Conservation (phyloP, 2,329 filamentous ascomycete genomes). For the Stachybotrys echinatus region DNA sequence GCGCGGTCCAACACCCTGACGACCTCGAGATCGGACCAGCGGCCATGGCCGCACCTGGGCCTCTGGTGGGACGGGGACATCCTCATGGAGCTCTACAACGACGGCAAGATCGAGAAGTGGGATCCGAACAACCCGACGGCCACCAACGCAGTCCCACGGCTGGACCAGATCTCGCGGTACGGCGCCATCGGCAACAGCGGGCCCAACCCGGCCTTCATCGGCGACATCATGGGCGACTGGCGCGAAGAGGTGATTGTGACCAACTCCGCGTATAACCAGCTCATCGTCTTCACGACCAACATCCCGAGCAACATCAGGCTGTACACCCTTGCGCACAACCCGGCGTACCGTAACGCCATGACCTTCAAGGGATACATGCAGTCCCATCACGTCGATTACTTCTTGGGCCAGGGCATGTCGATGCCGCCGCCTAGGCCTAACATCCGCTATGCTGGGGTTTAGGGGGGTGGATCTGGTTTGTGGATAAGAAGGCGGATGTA, state of each 20-base stretch:
- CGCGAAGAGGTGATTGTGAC: slow-evolving; percentile 14
- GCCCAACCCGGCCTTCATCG: slow-evolving; percentile 10
- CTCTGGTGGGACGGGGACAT: slow-evolving; percentile 11
- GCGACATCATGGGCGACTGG: slow-evolving; percentile 15
- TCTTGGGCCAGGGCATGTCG: slow-evolving; percentile 11
- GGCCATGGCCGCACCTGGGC: slow-evolving; percentile 10
- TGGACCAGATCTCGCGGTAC: slow-evolving; percentile 3
- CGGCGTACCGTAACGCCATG: slow-evolving; percentile 16
- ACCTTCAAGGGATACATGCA: slow-evolving; percentile 17
- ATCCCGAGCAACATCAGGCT: slow-evolving; percentile 10
- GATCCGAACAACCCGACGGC: slow-evolving; percentile 3
- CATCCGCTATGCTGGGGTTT: slow-evolving; percentile 5
- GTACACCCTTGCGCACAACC: slow-evolving; percentile 16
- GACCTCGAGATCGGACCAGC: background rate
- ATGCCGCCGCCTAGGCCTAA: slow-evolving; percentile 8
- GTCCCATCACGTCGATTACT: slow-evolving; percentile 15
- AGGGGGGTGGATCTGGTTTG: no score
- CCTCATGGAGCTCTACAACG: slow-evolving; percentile 14
- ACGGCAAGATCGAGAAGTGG: slow-evolving; percentile 16
- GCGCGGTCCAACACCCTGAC: slow-evolving; percentile 7
- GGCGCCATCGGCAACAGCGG: slow-evolving; percentile 3
- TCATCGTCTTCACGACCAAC: slow-evolving; percentile 15
- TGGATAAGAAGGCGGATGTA: no score
- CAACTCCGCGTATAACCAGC: slow-evolving; percentile 8
- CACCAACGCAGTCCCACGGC: slow-evolving; percentile 2